Evolutionary conservation across 768 basidiomycete species (phyloP), one percentile per base, ranked within the genome.

Genomic region (Sarcodon sp.): DNA sequence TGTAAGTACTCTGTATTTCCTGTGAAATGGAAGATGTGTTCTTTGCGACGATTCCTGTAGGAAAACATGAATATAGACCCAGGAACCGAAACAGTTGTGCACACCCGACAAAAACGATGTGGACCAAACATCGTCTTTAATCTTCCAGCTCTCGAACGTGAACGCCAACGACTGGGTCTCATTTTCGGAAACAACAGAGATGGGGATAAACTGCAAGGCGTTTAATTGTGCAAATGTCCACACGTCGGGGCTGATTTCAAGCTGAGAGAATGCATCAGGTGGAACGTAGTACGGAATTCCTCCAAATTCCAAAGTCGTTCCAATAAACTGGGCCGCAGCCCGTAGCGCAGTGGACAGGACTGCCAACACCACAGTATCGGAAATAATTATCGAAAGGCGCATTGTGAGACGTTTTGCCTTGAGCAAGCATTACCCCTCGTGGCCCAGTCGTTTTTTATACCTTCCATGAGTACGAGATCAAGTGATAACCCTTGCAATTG

Each of bases 111-210:
- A 33, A 52, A 61, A 61, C 1, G 41, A 34, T 8, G 51, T 36
- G 34, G 35, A 53, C 57, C 57, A 61, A 6, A 61, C 60, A 35
- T 61, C 60, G 38, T 61, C 60, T 7, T 47, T 48, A 10, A 36
- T 36, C 3, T 45, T 15, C 51, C 53, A 60, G 4, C 18, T 12
- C 10, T 48, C 13, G 12, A 57, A n/a, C 13, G 53, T 53, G 3
- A 49, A 27, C 21, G 4, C 21, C 21, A 27, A 27, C 6, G 50
- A 15, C n/a, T 51, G 34, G 10, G 60, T 44, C 4, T 54, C 54
- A 12, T 47, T 35, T 6, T 53, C n/a, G n/a, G 53, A 51, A 15
- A 61, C 51, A 45, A 61, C 59, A 9, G 60, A 58, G 53, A 61
- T 53, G 3, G 60, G 57, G 8, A 60, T 43, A 16, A 59, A 38